Conservation (phyloP, 495 filamentous ascomycete species). For the Lindgomyces ingoldianus region DNA sequence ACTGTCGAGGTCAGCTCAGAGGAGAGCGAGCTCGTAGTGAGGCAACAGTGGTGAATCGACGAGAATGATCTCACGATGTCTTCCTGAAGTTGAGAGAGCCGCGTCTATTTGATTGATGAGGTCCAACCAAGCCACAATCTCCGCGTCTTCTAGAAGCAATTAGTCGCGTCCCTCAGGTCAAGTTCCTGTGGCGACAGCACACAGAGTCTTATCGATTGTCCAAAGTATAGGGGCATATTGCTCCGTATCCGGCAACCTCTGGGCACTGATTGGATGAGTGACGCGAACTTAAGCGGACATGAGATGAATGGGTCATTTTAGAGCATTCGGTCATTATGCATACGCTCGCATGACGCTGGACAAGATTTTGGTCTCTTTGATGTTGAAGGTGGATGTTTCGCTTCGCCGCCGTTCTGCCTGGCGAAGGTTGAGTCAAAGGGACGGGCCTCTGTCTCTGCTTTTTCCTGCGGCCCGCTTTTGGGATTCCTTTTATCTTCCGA, state of each 20-base stretch:
- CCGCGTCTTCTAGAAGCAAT: slow-evolving; percentile 26
- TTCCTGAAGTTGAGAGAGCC: neutral
- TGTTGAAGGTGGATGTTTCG: too few species aligned
- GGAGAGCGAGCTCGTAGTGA: too few species aligned
- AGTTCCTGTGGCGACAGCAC: slow-evolving; percentile 19
- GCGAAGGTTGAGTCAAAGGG: neutral
- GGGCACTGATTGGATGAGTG: slow-evolving; percentile 6
- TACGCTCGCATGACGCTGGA: slow-evolving; percentile 6
- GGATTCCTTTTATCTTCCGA: neutral
- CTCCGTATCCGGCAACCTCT: slow-evolving; percentile 4
- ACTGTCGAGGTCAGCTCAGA: too few species aligned
- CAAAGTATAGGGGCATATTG: slow-evolving; percentile 19
- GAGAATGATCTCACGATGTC: neutral
- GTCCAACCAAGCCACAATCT: slow-evolving; percentile 13
- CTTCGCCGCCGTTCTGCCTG: neutral
- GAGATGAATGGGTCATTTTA: neutral
- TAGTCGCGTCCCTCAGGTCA: slow-evolving; percentile 9
- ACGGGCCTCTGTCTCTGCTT: neutral
- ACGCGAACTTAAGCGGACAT: slow-evolving; percentile 27
- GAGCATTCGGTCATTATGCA: slow-evolving; percentile 28
- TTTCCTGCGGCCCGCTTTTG: neutral
- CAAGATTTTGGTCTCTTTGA: neutral
- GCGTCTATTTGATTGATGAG: neutral
- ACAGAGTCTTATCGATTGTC: slow-evolving; percentile 18
- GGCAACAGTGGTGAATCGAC: too few species aligned